Evolutionary conservation across 192 early-diverging fungal species (phyloP).

Genomic region (Linderina pennispora): DNA sequence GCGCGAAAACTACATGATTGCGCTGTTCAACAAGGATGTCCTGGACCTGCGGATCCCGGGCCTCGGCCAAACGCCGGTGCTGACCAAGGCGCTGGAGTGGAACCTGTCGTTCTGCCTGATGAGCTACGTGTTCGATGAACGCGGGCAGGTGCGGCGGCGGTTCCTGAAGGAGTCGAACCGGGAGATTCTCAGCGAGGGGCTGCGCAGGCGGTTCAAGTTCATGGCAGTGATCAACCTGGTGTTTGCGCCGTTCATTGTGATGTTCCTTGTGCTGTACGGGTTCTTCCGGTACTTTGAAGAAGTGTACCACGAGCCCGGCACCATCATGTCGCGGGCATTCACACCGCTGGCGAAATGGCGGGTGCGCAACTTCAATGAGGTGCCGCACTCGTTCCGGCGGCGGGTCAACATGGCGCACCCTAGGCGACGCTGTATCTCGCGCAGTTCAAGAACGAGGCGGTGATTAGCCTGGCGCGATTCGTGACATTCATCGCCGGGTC

Average conservation of each 20-base stretch:
- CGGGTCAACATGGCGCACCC: conserved; percentile 71
- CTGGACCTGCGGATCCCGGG: conserved; percentile 72
- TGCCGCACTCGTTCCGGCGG: conserved; percentile 79
- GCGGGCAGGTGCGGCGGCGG: conserved; percentile 72
- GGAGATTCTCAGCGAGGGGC: conserved; percentile 55
- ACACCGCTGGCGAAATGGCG: conserved; percentile 86
- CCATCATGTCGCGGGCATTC: conserved; percentile 74
- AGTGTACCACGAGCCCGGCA: conserved; percentile 70
- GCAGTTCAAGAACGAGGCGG: conserved; percentile 84
- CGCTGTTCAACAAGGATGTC: conserved; percentile 89
- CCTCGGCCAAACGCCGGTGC: conserved; percentile 50
- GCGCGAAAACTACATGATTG: conserved; percentile 95
- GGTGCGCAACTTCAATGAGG: conserved; percentile 97
- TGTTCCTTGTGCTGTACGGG: conserved; percentile 72
- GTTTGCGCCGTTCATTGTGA: conserved; percentile 82
- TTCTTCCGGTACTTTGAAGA: conserved; percentile 96
- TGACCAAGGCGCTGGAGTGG: conserved; percentile 91
- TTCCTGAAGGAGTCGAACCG: conserved; percentile 73
- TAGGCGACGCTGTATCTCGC: conserved; percentile 75
- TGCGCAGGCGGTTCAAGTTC: conserved; percentile 73
- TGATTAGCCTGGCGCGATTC: conserved; percentile 76
- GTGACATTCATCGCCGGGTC: conserved; percentile 85
- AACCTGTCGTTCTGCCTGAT: conserved; percentile 82
- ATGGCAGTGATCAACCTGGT: conserved; percentile 84
- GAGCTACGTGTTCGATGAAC: conserved; percentile 83